Base-by-base conservation (phyloP, 768 basidiomycete genomes). In the Suillus sp. region DNA sequence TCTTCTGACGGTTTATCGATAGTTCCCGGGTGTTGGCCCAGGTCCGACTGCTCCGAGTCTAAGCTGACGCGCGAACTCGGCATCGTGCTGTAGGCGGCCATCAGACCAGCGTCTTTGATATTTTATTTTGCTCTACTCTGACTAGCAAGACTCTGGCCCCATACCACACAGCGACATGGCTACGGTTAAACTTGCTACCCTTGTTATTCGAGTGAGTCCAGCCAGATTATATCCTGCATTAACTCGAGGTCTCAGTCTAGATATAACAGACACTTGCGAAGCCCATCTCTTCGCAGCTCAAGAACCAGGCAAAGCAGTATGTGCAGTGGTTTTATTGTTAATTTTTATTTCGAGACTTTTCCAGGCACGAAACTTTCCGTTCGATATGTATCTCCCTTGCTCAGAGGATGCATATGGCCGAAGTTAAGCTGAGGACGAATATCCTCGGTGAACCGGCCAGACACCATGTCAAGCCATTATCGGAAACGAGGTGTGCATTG, bases 371-470 rank as follows among this genome's bases (percentile, higher is more conserved):
- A 48, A 78, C 80, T 16, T 94, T 94, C 71, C 86, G 91, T 45
- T 74, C 75, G 20, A 66, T 93, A 56, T 94, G 92, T 67, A 83
- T 93, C 32, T 78, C 79, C 61, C 84, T 93, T 64, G 92, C 91
- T 5, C 92, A 95, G 75, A 75, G 77, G 67, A 86, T 93, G 83
- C 89, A 94, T 75, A 86, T 88, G 47, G 79, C 84, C 37, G 92
- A 95, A 73, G 79, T 88, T 9, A 82, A 83, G 67, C 78, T 94
- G 53, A 84, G 92, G 32, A 92, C 89, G 2, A 85, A 86, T 71
- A 83, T 95, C 32, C 83, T 94, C 62, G 90, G 92, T 7, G 92
- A 93, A 70, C 85, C 88, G 32, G 84, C 88, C 8, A 86, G 73
- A 9, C 72, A 85, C 53, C 80, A 86, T 66, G 80, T 93, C 48